Evolutionary conservation across 345 rosid genomes (phyloP).

Genomic region (Citrus glauca): DNA sequence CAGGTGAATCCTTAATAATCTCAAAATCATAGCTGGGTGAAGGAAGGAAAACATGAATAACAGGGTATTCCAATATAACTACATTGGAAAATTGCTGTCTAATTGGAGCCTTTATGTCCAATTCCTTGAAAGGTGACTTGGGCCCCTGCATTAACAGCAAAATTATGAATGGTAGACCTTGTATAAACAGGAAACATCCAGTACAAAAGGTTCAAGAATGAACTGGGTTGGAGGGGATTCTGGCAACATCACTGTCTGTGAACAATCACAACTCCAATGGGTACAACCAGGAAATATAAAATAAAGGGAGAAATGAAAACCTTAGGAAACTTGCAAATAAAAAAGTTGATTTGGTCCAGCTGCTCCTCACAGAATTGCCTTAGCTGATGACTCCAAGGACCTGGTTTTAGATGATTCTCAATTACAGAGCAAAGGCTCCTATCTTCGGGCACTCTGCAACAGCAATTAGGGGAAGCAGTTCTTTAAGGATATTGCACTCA

Average conservation of each 20-base stretch:
- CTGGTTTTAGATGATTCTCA: conserved; percentile 66
- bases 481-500: not conserved
- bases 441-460: conserved; percentile 67
- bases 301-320: conserved; percentile 16
- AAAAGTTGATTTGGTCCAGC: conserved; percentile 59
- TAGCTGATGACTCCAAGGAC: conserved; percentile 71
- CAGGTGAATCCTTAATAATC: conserved; percentile 37
- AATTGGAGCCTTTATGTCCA: conserved; percentile 58
- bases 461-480: conserved; percentile 9
- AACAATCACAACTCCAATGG: not conserved
- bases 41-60: conserved; percentile 80
- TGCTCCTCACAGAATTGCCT: conserved; percentile 57
- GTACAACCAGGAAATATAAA: not conserved
- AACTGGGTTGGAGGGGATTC: not conserved
- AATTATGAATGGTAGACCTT: not conserved
- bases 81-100: conserved; percentile 56
- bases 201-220: not conserved
- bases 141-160: conserved; percentile 45
- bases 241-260: not conserved
- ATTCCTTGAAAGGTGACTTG: conserved; percentile 56
- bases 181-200: not conserved
- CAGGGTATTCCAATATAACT: conserved; percentile 76
- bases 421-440: conserved; percentile 47
- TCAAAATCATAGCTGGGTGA: conserved; percentile 57
- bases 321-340: conserved; percentile 59